Base-by-base conservation (phyloP, 495 filamentous ascomycete genomes). In the Talaromyces thailandensis region DNA sequence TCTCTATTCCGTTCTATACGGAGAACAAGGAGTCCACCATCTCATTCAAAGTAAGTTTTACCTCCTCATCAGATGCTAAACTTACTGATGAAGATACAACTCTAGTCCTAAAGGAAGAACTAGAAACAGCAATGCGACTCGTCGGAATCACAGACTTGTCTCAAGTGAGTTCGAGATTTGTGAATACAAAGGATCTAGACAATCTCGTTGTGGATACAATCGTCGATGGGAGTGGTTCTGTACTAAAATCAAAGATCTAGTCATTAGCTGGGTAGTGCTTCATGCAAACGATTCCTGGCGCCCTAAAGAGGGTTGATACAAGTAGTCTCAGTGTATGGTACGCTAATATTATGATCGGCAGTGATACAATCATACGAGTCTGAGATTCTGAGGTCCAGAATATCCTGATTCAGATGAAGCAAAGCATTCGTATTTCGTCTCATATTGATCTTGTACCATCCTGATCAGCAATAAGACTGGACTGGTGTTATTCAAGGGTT, bases 81-180 rank as follows among this genome's bases (percentile, higher is more conserved):
- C 26, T 12, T 18, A 31, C 62, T 64, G 28, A 65, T 21, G 37
- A 9, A 14, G 53, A 28, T 32, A 16, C 6, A 9, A 14, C 37
- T 32, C 56, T 63, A 87, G 86, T 90, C n/a, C 65, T 92, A 26
- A 81, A 82, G 62, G 87, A 90, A 63, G 89, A 92, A 66, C 71
- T 91, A 37, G 79, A 84, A 62, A 87, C 85, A 3, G 83, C 87
- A 6, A 90, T 91, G 86, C 78, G 82, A 37, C 80, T 90, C 75
- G 81, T 83, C 61, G 89, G 87, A 3, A 79, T 92, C 14, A 90
- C 83, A 12, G 75, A 86, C 63, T 70, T 91, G 7, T 76, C 80
- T 7, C 77, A 88, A 73, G 79, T 83, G 7, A 81, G 84, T 68
- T 85, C 86, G 2, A 84, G 81, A 0, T 65, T 87, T 52, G 64